A percentile compares a stretch with the other conserved stretches of the same genome.
Conservation (phyloP, 78 protist species). For the Creolimax fragrantissima region DNA sequence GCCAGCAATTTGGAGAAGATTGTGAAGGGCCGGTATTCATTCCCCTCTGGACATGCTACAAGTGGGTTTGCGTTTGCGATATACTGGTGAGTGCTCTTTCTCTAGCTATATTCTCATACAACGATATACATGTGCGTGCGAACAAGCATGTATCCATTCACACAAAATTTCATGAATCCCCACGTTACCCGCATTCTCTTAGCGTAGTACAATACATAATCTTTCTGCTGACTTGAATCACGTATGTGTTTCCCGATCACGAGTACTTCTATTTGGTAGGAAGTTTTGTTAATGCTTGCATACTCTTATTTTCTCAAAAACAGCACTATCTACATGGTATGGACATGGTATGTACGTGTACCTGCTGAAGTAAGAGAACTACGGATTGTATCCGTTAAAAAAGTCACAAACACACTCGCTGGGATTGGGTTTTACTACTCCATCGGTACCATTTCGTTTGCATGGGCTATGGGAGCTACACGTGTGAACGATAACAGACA, state of each 20-base stretch:
- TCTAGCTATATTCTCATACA: too few species aligned
- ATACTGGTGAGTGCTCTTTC: background rate
- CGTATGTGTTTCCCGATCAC: too few species aligned
- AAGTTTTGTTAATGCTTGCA: too few species aligned
- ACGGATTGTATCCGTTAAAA: background rate
- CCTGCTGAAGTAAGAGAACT: background rate
- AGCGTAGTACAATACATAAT: too few species aligned
- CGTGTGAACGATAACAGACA: background rate
- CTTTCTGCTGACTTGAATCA: too few species aligned
- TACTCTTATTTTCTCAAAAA: too few species aligned
- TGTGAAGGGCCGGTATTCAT: background rate
- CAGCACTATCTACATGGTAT: background rate
- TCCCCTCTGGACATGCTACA: background rate
- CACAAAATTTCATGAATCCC: too few species aligned
- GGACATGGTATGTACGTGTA: background rate
- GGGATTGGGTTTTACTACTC: background rate
- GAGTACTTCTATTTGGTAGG: too few species aligned
- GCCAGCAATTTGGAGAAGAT: background rate
- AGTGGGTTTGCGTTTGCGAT: background rate
- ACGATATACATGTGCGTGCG: too few species aligned
- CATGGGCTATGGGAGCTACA: background rate
- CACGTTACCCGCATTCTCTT: too few species aligned
- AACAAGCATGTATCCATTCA: too few species aligned
- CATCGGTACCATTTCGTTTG: background rate
- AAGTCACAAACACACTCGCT: background rate